Evolutionary conservation across 441 rosid genomes (phyloP), one percentile per base, ranked within the genome.

Genomic region (Arabidopsis hybrid): DNA sequence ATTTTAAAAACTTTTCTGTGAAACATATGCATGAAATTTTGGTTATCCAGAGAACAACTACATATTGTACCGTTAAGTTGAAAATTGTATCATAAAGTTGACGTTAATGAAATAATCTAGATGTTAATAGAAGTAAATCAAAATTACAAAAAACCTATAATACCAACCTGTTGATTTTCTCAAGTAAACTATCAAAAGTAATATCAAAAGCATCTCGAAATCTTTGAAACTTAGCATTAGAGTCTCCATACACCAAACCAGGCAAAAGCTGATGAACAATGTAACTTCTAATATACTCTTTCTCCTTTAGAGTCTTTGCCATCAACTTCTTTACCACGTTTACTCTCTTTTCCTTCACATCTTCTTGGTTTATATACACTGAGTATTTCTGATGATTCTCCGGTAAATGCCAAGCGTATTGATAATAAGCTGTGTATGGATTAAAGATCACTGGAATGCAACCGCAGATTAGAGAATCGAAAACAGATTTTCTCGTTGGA

Each of bases 401-500:
- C 0, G 98, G 98, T 45, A 89, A 76, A 74, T 93, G 97, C 98
- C 95, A 89, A 6, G 97, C 79, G 80, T 93, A 93, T 58, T 93
- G 97, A 67, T 91, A 89, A 46, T 89, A 89, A 2, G 92, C 92
- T 0, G 91, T 82, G 71, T 83, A 91, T 4, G 98, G 98, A 76
- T 89, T 86, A 55, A 93, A 91, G 21, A 47, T 47, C 21, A 47
- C 52, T 10, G 52, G 52, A 47, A 47, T 47, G 21, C 52, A 47
- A 16, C 98, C 98, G 0, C 88, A 84, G 36, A 91, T 72, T 3
- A 93, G 93, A 0, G 98, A 91, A 77, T 93, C 97, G 3, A 91
- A 93, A 26, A 89, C 75, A 0, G 97, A 93, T 77, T 87, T 93
- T 71, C 97, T 84, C 2, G 97, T 89, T 1, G 96, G 90, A 57